A percentile compares a stretch with the other conserved stretches of the same genome.
phyloP scores from a whole-genome alignment of 2,329 filamentous ascomycete genomes.

The Trichoderma asperellum region DNA sequence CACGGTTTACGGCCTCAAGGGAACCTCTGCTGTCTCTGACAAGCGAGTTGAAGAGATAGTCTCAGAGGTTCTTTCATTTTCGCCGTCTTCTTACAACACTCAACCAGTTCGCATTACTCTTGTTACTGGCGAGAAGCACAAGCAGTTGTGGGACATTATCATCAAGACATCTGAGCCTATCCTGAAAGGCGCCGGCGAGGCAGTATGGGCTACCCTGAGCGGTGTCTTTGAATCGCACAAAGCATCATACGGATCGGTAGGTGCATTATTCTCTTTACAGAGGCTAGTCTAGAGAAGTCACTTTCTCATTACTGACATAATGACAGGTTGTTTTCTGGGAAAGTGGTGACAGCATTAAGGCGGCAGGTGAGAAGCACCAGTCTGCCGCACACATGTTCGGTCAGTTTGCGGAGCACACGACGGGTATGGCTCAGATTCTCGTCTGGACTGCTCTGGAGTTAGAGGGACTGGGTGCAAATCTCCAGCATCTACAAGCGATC shows the following conservation, averaged over 20 bases:
- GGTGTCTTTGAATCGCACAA: slow-evolving; percentile 60
- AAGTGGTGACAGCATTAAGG: slow-evolving; percentile 68
- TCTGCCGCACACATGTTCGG: slow-evolving; percentile 80
- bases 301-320: neutral
- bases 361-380: slow-evolving; percentile 69
- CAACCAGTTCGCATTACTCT: slow-evolving; percentile 80
- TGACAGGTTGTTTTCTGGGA: slow-evolving; percentile 77
- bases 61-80: slow-evolving; percentile 64
- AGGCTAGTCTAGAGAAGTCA: neutral
- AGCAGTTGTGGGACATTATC: slow-evolving; percentile 81
- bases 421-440: slow-evolving; percentile 76
- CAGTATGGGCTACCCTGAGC: slow-evolving; percentile 59
- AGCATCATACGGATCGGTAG: slow-evolving; percentile 79
- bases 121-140: slow-evolving; percentile 80
- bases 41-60: slow-evolving; percentile 67
- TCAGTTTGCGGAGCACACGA: slow-evolving; percentile 73
- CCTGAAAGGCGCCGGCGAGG: slow-evolving; percentile 59
- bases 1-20: slow-evolving; percentile 69
- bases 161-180: slow-evolving; percentile 45
- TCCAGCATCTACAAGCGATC: slow-evolving; percentile 94
- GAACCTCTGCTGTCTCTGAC: slow-evolving; percentile 57
- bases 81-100: slow-evolving; percentile 85
- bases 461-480: slow-evolving; percentile 83
- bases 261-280: slow-evolving; percentile 50
- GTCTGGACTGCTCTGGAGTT: slow-evolving; percentile 82